A percentile compares a stretch with the other conserved stretches of the same genome.
Evolutionary conservation across 1,284 basidiomycete species (phyloP).

Genomic region (Microbotryum saponariae): DNA sequence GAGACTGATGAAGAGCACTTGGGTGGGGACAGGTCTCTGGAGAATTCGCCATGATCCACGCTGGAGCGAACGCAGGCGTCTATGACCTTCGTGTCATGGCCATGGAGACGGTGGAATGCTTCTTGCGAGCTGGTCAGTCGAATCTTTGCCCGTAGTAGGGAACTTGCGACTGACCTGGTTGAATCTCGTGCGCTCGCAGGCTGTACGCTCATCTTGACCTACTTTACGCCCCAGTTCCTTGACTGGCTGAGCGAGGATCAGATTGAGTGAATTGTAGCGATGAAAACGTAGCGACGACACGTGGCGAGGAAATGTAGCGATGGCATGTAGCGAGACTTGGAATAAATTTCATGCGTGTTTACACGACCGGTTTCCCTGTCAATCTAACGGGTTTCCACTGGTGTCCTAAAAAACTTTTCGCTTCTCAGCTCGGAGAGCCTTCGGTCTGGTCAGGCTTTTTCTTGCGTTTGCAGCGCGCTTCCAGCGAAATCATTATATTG

Average conservation of each 20-base stretch:
- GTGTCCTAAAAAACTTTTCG: too few species aligned
- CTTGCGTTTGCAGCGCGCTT: too few species aligned
- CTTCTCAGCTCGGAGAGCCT: too few species aligned
- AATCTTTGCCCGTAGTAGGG: not conserved
- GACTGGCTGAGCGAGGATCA: slow-evolving; percentile 66
- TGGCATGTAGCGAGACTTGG: too few species aligned
- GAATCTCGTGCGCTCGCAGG: slow-evolving; percentile 45
- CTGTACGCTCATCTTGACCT: slow-evolving; percentile 79
- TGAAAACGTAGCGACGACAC: too few species aligned
- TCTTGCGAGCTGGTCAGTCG: slow-evolving; percentile 75
- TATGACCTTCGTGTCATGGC: slow-evolving; percentile 89
- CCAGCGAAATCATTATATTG: too few species aligned
- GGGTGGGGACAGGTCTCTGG: slow-evolving; percentile 67
- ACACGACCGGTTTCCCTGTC: too few species aligned
- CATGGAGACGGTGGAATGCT: slow-evolving; percentile 80
- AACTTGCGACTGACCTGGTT: not conserved
- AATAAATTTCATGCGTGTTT: too few species aligned
- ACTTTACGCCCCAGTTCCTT: slow-evolving; percentile 93
- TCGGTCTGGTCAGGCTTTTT: too few species aligned
- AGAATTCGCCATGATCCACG: slow-evolving; percentile 94
- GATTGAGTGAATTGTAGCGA: not conserved
- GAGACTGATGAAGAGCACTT: not conserved
- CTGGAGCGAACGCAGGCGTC: slow-evolving; percentile 84
- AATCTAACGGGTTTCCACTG: too few species aligned
- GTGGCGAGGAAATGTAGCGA: too few species aligned